Base-by-base conservation (phyloP, 2,329 filamentous ascomycete genomes). In the Trichoderma koningii region DNA sequence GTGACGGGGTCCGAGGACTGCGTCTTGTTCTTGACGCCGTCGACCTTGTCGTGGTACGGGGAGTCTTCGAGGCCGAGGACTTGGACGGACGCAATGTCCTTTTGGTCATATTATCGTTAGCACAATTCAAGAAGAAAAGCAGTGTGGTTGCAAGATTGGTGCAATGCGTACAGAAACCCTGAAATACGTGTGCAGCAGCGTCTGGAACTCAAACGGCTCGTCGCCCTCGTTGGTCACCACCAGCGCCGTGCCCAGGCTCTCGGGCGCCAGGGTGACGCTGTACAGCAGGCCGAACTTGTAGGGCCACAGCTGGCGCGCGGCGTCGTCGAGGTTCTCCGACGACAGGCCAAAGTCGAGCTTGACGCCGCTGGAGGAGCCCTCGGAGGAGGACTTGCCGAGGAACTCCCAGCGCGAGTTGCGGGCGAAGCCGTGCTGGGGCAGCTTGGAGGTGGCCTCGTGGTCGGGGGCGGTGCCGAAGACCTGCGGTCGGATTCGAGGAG, bases 281-380 rank as follows among this genome's bases (percentile, higher is more conserved):
- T 99, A 99, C 64, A 97, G 89, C 59, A 98, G 84, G 5, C 90
- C 90, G 76, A 99, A 99, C 68, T 90, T 87, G 74, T 89, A 90
- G 2, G 91, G 89, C 95, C 95, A 99, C 26, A 88, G 85, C 71
- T 85, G 84, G 74, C 85, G 87, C 70, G 85, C 84, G 50, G 88
- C 85, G 0, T 89, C 87, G 69, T 84, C 85, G 65, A 98, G 81
- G 73, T 89, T 89, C 59, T 85, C 83, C 30, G 87, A 85, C 59
- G 90, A 92, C 42, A 99, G 87, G 30, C 94, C 95, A 77, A 99
- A 98, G 80, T 99, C 95, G 67, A 99, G 88, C 83, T 96, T 97
- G 69, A 98, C 89, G 55, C 88, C 89, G 45, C 73, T 91, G 84
- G 68, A 70, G 77, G 79, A 66, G 76, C 78, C 70, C 75, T 81